phyloP scores from a whole-genome alignment of 495 filamentous ascomycete genomes.

The Cetradonia linearis region DNA sequence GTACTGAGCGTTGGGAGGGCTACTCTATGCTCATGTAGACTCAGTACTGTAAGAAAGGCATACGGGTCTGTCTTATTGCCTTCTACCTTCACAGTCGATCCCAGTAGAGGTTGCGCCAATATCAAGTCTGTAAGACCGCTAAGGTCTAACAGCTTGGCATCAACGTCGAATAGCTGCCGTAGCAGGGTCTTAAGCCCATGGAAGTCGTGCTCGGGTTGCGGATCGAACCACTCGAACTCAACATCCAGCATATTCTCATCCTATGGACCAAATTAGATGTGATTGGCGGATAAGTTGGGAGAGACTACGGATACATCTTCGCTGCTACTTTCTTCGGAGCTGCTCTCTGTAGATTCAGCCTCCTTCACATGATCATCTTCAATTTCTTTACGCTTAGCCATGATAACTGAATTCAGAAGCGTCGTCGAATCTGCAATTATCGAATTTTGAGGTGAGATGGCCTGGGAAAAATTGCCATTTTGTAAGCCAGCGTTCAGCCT shows the following conservation, averaged over 20 bases:
- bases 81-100: constrained; percentile 91
- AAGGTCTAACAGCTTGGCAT: constrained; percentile 73
- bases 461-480: constrained; percentile 5
- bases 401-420: constrained; percentile 4
- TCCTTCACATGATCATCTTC: constrained; percentile 6
- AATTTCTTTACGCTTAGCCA: constrained; percentile 24
- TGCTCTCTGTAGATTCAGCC: constrained; percentile 18
- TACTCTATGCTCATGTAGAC: constrained; percentile 65
- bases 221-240: constrained; percentile 98
- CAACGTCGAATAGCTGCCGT: constrained; percentile 87
- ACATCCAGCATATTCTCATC: constrained; percentile 87
- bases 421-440: neutral
- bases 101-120: constrained; percentile 75
- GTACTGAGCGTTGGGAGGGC: neutral
- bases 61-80: constrained; percentile 91
- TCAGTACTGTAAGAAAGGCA: constrained; percentile 86
- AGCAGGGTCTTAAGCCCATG: constrained; percentile 87
- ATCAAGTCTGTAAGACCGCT: constrained; percentile 80
- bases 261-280: constrained; percentile 34
- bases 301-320: constrained; percentile 23
- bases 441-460: neutral
- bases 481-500: neutral
- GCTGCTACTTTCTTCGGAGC: constrained; percentile 25
- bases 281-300: constrained; percentile 1
- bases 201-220: constrained; percentile 80